phyloP scores from a whole-genome alignment of 2,329 filamentous ascomycete species.

The Rasamsonia emersonii region DNA sequence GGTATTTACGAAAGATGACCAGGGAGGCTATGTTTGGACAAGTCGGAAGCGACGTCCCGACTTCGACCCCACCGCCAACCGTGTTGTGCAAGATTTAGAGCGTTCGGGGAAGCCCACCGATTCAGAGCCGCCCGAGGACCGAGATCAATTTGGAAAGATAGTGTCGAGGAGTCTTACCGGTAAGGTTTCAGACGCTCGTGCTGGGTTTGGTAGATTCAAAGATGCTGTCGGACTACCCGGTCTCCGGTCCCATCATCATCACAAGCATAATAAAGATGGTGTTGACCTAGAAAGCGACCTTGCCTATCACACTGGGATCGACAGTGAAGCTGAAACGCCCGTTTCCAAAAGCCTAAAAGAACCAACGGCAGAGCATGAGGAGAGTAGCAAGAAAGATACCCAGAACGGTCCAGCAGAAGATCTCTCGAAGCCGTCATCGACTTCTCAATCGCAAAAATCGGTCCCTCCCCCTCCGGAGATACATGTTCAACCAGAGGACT shows the following conservation, averaged over 20 bases:
- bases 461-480: constrained; percentile 23
- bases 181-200: constrained; percentile 70
- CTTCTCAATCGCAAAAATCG: constrained; percentile 8
- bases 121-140: constrained; percentile 24
- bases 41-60: constrained; percentile 33
- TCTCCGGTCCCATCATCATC: constrained; percentile 32
- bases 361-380: constrained; percentile 13
- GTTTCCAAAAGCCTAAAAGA: constrained; percentile 10
- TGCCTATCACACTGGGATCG: constrained; percentile 18
- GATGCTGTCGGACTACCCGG: constrained; percentile 60
- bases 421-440: constrained; percentile 5
- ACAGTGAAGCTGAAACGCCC: constrained; percentile 20
- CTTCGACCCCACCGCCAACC: constrained; percentile 26
- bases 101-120: constrained; percentile 23
- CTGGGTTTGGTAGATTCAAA: constrained; percentile 75
- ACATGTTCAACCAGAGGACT: constrained; percentile 22
- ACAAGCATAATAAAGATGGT: constrained; percentile 29
- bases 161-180: constrained; percentile 73
- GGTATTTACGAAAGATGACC: constrained; percentile 38
- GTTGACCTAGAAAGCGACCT: constrained; percentile 21
- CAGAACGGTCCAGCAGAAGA: constrained; percentile 11
- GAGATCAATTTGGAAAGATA: constrained; percentile 48
- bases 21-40: constrained; percentile 39
- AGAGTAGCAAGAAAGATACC: constrained; percentile 12
- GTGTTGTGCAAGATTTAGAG: constrained; percentile 21